Conservation (phyloP, 768 basidiomycete species). For the Lepiota subincarnata region DNA sequence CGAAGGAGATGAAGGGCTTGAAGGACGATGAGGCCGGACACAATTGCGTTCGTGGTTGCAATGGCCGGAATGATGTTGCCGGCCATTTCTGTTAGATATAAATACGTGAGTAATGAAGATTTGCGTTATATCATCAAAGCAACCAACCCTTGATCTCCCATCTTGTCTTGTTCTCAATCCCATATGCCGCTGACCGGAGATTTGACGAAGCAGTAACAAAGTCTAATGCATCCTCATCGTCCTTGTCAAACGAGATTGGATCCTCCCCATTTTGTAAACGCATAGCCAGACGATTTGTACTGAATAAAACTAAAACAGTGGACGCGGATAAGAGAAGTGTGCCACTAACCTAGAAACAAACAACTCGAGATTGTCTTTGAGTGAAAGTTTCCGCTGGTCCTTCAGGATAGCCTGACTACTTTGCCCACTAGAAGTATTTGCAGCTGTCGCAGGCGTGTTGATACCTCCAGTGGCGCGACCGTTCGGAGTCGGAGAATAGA, state of each 20-base stretch:
- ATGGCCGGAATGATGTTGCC: conserved; percentile 99
- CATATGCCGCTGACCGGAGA: conserved; percentile 85
- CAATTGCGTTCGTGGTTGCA: conserved; percentile 97
- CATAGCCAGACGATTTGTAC: conserved; percentile 73
- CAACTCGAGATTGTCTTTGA: conserved; percentile 78
- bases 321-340: not conserved
- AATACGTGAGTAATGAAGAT: not conserved
- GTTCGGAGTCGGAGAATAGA: conserved; percentile 23
- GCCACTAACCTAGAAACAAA: conserved; percentile 75
- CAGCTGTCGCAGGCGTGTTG: conserved; percentile 8
- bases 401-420: conserved; percentile 47
- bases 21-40: conserved; percentile 91
- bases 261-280: conserved; percentile 64
- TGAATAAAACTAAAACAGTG: conserved; percentile 25
- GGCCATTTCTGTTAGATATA: conserved; percentile 77
- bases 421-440: conserved; percentile 17
- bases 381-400: conserved; percentile 74
- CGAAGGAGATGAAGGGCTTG: conserved; percentile 86
- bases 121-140: not conserved
- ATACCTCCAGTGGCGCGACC: conserved; percentile 25
- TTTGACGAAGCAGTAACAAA: conserved; percentile 96
- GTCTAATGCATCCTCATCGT: conserved; percentile 94
- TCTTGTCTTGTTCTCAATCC: conserved; percentile 82
- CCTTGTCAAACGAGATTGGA: conserved; percentile 91
- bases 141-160: conserved; percentile 92